These are phyloP conservation scores for Xylariales sp. DNA, from an alignment of 2,329 filamentous ascomycete species.

Conservation along the genomic window DNA sequence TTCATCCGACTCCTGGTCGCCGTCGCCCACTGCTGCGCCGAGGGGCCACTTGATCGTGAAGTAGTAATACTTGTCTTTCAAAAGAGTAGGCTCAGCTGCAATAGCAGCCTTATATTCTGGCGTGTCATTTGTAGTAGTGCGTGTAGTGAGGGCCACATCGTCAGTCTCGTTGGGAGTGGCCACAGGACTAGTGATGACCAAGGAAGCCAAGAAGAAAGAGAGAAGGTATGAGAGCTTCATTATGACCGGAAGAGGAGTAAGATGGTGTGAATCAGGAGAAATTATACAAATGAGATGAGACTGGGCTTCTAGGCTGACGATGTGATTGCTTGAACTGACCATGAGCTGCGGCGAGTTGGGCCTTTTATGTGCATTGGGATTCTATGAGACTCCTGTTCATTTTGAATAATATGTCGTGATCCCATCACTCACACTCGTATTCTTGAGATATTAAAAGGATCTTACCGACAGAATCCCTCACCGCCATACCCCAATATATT, in stretches of 20 bases:
- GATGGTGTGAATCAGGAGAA: constrained; percentile 9
- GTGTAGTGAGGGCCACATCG: constrained; percentile 4
- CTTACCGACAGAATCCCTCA: too few species aligned
- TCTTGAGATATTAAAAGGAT: too few species aligned
- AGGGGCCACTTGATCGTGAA: constrained; percentile 26
- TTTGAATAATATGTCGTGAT: neutral
- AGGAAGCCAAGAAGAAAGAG: constrained; percentile 33
- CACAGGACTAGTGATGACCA: constrained; percentile 34
- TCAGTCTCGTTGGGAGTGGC: constrained; percentile 11
- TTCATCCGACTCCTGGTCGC: constrained; percentile 15
- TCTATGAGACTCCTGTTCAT: neutral
- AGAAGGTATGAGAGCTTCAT: constrained; percentile 38
- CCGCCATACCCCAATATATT: too few species aligned
- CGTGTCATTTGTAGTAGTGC: constrained; percentile 3
- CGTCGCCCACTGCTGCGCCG: neutral
- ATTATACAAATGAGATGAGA: neutral
- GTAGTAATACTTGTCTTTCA: constrained; percentile 31
- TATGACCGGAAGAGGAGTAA: constrained; percentile 16
- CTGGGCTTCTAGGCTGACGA: neutral
- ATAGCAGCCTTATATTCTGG: constrained; percentile 13
- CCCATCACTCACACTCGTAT: too few species aligned
- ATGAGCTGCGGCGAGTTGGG: neutral
- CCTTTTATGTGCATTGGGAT: constrained; percentile 8
- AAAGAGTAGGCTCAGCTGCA: neutral
- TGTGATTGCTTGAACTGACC: neutral